These are phyloP conservation scores for Diaporthe helianthi DNA, from an alignment of 2,329 filamentous ascomycete species.

Conservation along the genomic window DNA sequence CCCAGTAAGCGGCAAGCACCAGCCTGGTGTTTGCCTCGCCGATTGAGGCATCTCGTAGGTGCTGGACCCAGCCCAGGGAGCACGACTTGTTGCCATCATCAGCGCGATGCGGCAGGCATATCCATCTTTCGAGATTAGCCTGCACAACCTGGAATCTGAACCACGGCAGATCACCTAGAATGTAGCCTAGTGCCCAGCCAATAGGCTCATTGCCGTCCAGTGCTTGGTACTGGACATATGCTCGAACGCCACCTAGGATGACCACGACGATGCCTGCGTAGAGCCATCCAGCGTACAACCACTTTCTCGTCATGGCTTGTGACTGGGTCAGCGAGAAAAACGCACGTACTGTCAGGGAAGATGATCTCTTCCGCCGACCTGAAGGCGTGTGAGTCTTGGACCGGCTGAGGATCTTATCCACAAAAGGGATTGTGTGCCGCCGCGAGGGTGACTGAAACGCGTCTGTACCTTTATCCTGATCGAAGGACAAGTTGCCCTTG, in stretches of 20 bases:
- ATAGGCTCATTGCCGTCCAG: slow-evolving; percentile 80
- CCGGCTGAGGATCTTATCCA: slow-evolving; percentile 44
- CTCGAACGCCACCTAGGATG: slow-evolving; percentile 74
- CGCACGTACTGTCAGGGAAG: slow-evolving; percentile 70
- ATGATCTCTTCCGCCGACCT: slow-evolving; percentile 70
- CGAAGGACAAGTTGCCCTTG: neutral
- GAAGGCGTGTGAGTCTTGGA: slow-evolving; percentile 63
- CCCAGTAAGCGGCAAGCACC: slow-evolving; percentile 76
- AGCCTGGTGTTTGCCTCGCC: slow-evolving; percentile 86
- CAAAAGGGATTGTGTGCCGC: slow-evolving; percentile 61
- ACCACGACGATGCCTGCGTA: slow-evolving; percentile 72
- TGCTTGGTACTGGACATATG: slow-evolving; percentile 71
- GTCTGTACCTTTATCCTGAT: neutral
- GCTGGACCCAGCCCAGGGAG: slow-evolving; percentile 66
- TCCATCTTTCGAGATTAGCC: slow-evolving; percentile 76
- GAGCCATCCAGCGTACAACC: slow-evolving; percentile 81
- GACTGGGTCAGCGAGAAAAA: slow-evolving; percentile 82
- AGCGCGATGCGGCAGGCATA: slow-evolving; percentile 66
- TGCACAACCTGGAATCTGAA: slow-evolving; percentile 76
- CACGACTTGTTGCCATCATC: slow-evolving; percentile 48
- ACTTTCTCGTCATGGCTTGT: slow-evolving; percentile 80
- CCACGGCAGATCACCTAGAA: slow-evolving; percentile 78
- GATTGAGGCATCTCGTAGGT: slow-evolving; percentile 68
- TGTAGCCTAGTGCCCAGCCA: slow-evolving; percentile 90
- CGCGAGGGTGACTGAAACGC: slow-evolving; percentile 37